Conservation (phyloP, 2,329 filamentous ascomycete genomes). For the Hypomyces perniciosus region DNA sequence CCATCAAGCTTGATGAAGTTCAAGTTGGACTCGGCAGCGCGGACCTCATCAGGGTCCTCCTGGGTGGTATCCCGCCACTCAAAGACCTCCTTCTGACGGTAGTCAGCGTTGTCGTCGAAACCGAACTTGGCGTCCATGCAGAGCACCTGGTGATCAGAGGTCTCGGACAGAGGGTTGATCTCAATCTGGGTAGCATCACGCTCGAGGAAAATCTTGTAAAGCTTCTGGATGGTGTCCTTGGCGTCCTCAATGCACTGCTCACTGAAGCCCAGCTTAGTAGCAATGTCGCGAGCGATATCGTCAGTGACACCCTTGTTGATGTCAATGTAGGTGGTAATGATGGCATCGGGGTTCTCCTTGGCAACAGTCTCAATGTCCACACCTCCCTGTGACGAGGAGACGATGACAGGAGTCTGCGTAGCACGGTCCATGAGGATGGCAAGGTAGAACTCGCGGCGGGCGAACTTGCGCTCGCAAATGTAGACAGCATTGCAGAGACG, state of each 20-base stretch:
- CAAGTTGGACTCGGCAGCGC: constrained; percentile 85
- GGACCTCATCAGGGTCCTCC: constrained; percentile 96
- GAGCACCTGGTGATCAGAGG: constrained; percentile 93
- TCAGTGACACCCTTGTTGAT: constrained; percentile 95
- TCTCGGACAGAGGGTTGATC: constrained; percentile 98
- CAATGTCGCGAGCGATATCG: constrained; percentile 85
- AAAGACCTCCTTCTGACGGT: constrained; percentile 96
- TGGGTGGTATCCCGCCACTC: constrained; percentile 88
- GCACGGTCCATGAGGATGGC: constrained; percentile 97
- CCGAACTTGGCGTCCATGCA: constrained; percentile 99
- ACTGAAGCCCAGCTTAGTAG: constrained; percentile 90
- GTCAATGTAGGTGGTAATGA: constrained; percentile 87
- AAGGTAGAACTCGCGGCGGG: constrained; percentile 97
- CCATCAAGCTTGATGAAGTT: constrained; percentile 99
- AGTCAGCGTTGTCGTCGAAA: constrained; percentile 98
- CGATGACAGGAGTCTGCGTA: constrained; percentile 87
- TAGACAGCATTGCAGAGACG: constrained; percentile 96
- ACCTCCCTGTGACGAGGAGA: constrained; percentile 95
- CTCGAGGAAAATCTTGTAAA: constrained; percentile 98
- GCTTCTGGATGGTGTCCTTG: constrained; percentile 94
- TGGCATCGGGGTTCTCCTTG: constrained; percentile 95
- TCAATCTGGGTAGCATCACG: constrained; percentile 99
- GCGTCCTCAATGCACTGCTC: constrained; percentile 96
- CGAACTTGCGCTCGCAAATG: constrained; percentile 99
- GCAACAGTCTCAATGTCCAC: constrained; percentile 99